A percentile compares a stretch with the other conserved stretches of the same genome.
Evolutionary conservation across 345 rosid genomes (phyloP).

Genomic region (Mercurialis annua): DNA sequence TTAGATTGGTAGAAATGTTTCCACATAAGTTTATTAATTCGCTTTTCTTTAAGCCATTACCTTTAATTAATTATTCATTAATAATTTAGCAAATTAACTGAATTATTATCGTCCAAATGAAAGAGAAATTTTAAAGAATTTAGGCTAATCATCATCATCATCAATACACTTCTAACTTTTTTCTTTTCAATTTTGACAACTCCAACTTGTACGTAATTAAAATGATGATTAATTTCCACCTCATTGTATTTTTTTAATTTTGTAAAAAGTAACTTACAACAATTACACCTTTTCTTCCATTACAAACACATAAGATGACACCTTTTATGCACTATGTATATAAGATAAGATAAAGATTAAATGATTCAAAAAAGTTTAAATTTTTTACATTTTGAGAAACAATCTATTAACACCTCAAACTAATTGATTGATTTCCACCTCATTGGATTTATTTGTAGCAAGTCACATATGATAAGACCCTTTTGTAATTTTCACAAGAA

Average conservation of each 20-base stretch:
- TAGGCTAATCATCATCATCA: neutral
- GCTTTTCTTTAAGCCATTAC: neutral
- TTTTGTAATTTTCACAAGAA: too few species aligned
- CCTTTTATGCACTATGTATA: too few species aligned
- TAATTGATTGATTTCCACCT: neutral
- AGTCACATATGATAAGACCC: too few species aligned
- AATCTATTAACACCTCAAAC: too few species aligned
- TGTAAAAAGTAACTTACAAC: neutral
- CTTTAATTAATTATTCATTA: too few species aligned
- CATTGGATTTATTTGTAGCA: neutral
- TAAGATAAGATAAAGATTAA: too few species aligned
- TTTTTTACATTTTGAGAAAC: too few species aligned
- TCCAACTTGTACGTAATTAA: conserved; percentile 14
- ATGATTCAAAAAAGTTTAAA: too few species aligned
- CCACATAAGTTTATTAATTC: neutral
- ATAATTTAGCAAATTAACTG: neutral
- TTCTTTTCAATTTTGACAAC: neutral
- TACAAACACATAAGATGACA: too few species aligned
- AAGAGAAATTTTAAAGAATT: neutral
- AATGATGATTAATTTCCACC: neutral
- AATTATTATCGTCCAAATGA: neutral
- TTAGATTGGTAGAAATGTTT: neutral
- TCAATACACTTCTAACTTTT: too few species aligned
- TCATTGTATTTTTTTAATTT: neutral
- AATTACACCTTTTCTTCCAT: too few species aligned